Base-by-base conservation (phyloP, 371 early-diverging fungal genomes). In the Mucor indicus region DNA sequence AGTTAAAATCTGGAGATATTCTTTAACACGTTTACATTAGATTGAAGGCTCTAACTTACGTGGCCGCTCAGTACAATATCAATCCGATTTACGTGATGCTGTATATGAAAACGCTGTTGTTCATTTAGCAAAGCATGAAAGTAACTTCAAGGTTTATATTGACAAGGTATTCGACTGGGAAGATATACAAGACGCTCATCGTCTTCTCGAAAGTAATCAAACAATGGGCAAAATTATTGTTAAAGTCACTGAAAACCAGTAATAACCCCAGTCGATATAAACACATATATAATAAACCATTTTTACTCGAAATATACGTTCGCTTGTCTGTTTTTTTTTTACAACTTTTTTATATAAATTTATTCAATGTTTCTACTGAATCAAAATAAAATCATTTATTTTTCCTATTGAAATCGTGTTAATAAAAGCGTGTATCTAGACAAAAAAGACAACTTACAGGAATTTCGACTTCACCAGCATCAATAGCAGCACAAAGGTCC, bases 321-420 rank as follows among this genome's bases (percentile, higher is more conserved):
- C n/a, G n/a, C n/a, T n/a, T 11, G 8, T 9, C 10, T 21, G 29
- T 38, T 17, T 37, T 46, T 46, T 17, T 15, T 21, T 22, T 38
- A 22, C 9, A 22, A 29, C 6, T 29, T 8, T 12, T 29, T 6
- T 29, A 8, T 29, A 29, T 29, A 8, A 29, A 29, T 8, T 29
- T 29, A 6, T 6, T 29, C 12, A 29, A 8, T 8, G 30, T 29
- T 6, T 8, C 8, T 8, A 12, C 6, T 8, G 8, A 29, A 6
- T 29, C 6, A 29, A 33, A 15, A 33, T 13, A 5, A 33, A 9
- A 33, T 9, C 19, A 41, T 54, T 54, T 54, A 54, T 54, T 54
- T 54, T 47, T 54, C 94, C 94, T 95, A 86, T 98, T 97, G 43
- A 97, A 98, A 61, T 98, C 91, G 23, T 97, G 91, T 84, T 22